These are phyloP conservation scores for Tulasnella sp. DNA, from an alignment of 768 basidiomycete genomes.

Conservation along the genomic window DNA sequence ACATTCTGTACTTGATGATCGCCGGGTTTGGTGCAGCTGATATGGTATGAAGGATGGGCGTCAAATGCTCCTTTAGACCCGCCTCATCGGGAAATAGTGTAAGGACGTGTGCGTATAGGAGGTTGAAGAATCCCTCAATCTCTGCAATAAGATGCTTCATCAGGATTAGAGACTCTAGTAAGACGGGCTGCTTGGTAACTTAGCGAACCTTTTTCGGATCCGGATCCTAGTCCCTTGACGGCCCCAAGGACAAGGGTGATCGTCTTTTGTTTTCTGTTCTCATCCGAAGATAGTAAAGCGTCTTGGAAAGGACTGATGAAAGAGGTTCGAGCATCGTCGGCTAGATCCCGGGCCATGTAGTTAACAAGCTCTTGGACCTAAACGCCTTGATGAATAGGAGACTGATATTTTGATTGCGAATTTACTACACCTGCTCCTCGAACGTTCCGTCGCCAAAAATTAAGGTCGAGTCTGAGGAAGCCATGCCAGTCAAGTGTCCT, in stretches of 20 bases:
- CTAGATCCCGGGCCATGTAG: constrained; percentile 61
- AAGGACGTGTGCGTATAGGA: constrained; percentile 70
- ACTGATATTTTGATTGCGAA: background rate
- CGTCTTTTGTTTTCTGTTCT: constrained; percentile 50
- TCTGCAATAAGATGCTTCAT: constrained; percentile 44
- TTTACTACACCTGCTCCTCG: constrained; percentile 64
- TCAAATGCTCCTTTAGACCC: constrained; percentile 53
- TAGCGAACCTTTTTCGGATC: constrained; percentile 66
- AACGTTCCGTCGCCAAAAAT: constrained; percentile 87
- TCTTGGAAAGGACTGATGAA: constrained; percentile 67
- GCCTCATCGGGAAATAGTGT: constrained; percentile 53
- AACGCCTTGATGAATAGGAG: background rate
- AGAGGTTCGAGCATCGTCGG: constrained; percentile 63
- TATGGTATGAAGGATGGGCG: constrained; percentile 53
- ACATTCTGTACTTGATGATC: constrained; percentile 76
- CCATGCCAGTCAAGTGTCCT: constrained; percentile 44
- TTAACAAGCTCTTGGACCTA: constrained; percentile 76
- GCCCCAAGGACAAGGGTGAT: constrained; percentile 59
- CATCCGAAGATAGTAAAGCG: constrained; percentile 54
- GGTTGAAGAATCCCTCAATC: constrained; percentile 85
- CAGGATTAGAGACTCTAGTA: background rate
- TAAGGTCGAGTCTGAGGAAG: constrained; percentile 68
- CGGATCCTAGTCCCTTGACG: constrained; percentile 68
- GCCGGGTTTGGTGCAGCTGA: constrained; percentile 51
- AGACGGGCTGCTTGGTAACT: background rate